These are phyloP conservation scores for Nakataea oryzae DNA, from an alignment of 2,329 filamentous ascomycete genomes.

Conservation along the genomic window DNA sequence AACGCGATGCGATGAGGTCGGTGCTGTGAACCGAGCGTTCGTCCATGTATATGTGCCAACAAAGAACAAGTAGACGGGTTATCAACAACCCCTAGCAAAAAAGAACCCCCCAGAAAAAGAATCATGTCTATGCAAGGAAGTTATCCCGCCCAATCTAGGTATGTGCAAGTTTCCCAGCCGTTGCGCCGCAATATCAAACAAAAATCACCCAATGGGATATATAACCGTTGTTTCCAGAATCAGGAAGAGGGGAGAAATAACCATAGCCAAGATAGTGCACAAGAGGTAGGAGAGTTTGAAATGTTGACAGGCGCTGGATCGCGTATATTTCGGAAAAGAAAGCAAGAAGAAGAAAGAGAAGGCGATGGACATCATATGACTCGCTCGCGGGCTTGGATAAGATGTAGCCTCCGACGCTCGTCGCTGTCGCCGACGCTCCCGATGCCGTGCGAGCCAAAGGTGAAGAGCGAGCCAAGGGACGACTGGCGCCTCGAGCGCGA, in stretches of 20 bases:
- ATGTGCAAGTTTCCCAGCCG: neutral
- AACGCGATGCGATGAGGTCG: neutral
- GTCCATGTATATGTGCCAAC: neutral
- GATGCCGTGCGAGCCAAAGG: conserved; percentile 9
- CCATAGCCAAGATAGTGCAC: neutral
- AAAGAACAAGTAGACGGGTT: no score
- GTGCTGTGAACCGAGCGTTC: neutral
- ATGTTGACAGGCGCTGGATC: neutral
- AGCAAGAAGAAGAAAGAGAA: neutral
- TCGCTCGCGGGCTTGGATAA: conserved; percentile 24
- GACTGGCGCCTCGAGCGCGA: conserved; percentile 11
- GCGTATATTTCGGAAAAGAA: neutral
- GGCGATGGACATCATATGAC: conserved; percentile 8
- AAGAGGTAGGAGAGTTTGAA: neutral
- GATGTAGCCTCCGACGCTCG: conserved; percentile 21
- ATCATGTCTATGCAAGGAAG: neutral
- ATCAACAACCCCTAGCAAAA: neutral
- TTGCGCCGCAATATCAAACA: neutral
- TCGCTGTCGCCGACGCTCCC: conserved; percentile 17
- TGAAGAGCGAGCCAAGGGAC: conserved; percentile 12
- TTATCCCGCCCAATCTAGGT: neutral
- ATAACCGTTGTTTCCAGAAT: neutral
- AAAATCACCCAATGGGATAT: neutral
- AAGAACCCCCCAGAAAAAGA: neutral
- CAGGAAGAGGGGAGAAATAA: conserved; percentile 5